Percentiles rank a stretch among this genome's conserved stretches.
phyloP scores from a whole-genome alignment of 768 basidiomycete genomes.

The Boletus eberwhitei region DNA sequence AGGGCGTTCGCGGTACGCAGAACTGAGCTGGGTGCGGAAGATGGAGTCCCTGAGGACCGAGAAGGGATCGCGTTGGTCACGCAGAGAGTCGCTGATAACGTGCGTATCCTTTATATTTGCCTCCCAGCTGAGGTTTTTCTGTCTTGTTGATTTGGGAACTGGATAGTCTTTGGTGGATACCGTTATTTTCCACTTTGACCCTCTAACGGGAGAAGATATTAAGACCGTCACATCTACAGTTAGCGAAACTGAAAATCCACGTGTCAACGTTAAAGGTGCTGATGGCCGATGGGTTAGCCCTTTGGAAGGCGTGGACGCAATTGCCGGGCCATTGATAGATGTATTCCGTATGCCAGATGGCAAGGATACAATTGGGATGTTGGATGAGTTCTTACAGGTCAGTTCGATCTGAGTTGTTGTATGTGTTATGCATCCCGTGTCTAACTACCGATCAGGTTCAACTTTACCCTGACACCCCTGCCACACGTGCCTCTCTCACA shows the following conservation, averaged over 20 bases:
- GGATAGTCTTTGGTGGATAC: slow-evolving; percentile 61
- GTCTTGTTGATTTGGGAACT: slow-evolving; percentile 5
- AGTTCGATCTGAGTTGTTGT: slow-evolving; percentile 7
- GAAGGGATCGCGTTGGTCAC: slow-evolving; percentile 62
- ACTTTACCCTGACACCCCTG: slow-evolving; percentile 61
- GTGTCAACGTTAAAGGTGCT: not conserved
- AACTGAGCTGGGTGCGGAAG: slow-evolving; percentile 23
- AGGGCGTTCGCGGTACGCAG: slow-evolving; percentile 55
- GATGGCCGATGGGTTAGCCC: slow-evolving; percentile 29
- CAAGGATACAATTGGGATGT: slow-evolving; percentile 53
- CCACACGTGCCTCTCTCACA: slow-evolving; percentile 42
- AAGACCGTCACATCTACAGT: slow-evolving; percentile 24
- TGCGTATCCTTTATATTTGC: slow-evolving; percentile 31
- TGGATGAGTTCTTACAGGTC: slow-evolving; percentile 80
- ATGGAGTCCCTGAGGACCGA: not conserved
- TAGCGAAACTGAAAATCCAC: not conserved
- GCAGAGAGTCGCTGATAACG: slow-evolving; percentile 60
- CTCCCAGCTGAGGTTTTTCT: not conserved
- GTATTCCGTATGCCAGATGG: slow-evolving; percentile 49
- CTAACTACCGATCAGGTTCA: slow-evolving; percentile 42
- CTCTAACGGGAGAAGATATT: slow-evolving; percentile 71
- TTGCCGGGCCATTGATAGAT: slow-evolving; percentile 58
- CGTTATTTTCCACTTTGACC: slow-evolving; percentile 72
- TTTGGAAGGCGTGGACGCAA: slow-evolving; percentile 58
- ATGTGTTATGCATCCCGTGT: not conserved